Conservation (phyloP, 176 grass and related monocot genomes). For the Aegilops speltoides region DNA sequence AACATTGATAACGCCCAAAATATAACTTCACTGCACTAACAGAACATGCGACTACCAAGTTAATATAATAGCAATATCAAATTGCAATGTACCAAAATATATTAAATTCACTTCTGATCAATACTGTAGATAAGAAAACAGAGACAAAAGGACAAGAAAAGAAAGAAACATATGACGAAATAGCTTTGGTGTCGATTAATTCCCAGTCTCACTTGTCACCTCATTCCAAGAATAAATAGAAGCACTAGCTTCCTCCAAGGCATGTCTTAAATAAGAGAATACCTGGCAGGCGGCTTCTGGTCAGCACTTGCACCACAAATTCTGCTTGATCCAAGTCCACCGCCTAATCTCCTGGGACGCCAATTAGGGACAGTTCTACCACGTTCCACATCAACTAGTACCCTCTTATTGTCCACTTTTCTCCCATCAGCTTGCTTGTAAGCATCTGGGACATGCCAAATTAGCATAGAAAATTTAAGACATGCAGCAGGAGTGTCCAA, state of each 20-base stretch:
- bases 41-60: neutral
- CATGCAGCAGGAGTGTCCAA: neutral
- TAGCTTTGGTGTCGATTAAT: neutral
- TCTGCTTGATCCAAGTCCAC: slow-evolving; percentile 94
- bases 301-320: slow-evolving; percentile 52
- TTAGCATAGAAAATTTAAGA: slow-evolving; percentile 11
- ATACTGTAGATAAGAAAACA: neutral
- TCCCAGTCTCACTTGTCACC: neutral
- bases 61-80: slow-evolving; percentile 7
- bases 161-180: neutral
- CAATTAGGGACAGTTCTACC: slow-evolving; percentile 96
- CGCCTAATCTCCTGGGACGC: slow-evolving; percentile 90
- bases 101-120: neutral
- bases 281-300: slow-evolving; percentile 26
- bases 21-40: too few relatives aligned
- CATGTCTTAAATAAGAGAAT: neutral
- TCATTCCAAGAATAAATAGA: slow-evolving; percentile 5
- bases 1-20: neutral
- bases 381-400: slow-evolving; percentile 92
- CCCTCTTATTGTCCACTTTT: slow-evolving; percentile 71
- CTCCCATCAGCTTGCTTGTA: slow-evolving; percentile 84
- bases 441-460: slow-evolving; percentile 48
- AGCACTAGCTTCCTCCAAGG: neutral
- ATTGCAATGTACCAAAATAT: slow-evolving; percentile 16
- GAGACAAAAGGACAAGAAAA: neutral